Conservation (phyloP, 2,329 filamentous ascomycete species). For the Boeremia exigua region DNA sequence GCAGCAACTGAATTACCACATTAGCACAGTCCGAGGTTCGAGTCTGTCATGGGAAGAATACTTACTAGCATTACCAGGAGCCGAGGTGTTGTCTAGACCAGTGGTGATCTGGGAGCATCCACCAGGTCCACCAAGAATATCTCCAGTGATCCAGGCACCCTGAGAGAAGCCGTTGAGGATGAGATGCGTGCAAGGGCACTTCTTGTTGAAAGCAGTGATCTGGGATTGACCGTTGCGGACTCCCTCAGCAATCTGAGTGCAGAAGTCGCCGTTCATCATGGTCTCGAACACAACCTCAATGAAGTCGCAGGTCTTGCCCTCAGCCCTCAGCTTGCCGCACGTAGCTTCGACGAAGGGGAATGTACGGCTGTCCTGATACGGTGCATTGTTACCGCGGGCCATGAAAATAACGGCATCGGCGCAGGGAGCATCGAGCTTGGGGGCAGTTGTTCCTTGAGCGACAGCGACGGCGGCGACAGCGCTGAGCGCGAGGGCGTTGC, state of each 20-base stretch:
- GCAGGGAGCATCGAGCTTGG: constrained; percentile 34
- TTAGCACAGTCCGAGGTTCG: constrained; percentile 25
- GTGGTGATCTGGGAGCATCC: constrained; percentile 26
- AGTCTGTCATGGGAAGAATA: constrained; percentile 23
- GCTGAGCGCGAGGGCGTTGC: constrained; percentile 31
- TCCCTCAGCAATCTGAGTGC: constrained; percentile 27
- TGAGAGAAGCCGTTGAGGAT: constrained; percentile 66
- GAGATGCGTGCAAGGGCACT: constrained; percentile 62
- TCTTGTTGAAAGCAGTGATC: constrained; percentile 62
- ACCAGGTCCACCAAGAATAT: constrained; percentile 60
- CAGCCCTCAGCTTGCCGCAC: constrained; percentile 28
- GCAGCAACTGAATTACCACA: constrained; percentile 30
- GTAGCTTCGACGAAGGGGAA: constrained; percentile 29
- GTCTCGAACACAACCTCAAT: constrained; percentile 27
- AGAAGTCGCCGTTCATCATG: constrained; percentile 22
- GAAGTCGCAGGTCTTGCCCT: constrained; percentile 34
- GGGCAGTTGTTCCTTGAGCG: constrained; percentile 35
- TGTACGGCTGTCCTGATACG: constrained; percentile 31
- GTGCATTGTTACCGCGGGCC: constrained; percentile 33
- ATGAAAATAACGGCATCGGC: constrained; percentile 31
- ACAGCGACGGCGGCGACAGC: constrained; percentile 32
- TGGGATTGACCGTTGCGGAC: constrained; percentile 28
- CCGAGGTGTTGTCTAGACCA: constrained; percentile 26
- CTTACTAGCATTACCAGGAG: constrained; percentile 34
- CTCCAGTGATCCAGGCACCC: constrained; percentile 66